Conservation (phyloP, 2,329 filamentous ascomycete species). For the Penicillium aurantiogriseum region DNA sequence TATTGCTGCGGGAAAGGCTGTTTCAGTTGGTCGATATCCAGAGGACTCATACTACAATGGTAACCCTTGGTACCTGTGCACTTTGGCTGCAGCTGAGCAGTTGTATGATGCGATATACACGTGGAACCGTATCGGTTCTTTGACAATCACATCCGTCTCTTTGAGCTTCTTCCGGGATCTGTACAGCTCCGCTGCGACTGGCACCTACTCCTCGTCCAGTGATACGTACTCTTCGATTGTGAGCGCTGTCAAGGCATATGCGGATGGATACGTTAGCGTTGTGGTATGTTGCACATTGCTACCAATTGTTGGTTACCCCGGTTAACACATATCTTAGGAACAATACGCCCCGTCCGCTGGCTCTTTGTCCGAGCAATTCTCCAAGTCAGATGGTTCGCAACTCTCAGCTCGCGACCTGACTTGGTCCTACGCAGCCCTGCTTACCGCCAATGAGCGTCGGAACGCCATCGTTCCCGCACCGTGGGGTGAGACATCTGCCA, state of each 20-base stretch:
- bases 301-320: not conserved
- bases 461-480: conserved; percentile 33
- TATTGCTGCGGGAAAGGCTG: conserved; percentile 28
- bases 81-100: conserved; percentile 74
- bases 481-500: conserved; percentile 36
- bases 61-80: conserved; percentile 78
- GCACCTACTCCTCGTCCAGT: conserved; percentile 63
- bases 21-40: conserved; percentile 61
- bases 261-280: conserved; percentile 54
- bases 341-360: conserved; percentile 29
- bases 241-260: conserved; percentile 62
- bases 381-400: conserved; percentile 33
- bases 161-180: conserved; percentile 71
- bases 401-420: conserved; percentile 45
- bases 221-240: conserved; percentile 56
- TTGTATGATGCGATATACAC: conserved; percentile 73
- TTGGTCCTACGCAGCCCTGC: conserved; percentile 46
- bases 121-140: conserved; percentile 63
- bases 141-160: conserved; percentile 64
- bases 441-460: conserved; percentile 38
- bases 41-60: conserved; percentile 74
- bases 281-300: conserved; percentile 27
- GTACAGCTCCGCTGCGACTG: conserved; percentile 56
- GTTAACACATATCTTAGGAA: conserved; percentile 19
- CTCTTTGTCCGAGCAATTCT: conserved; percentile 44